Evolutionary conservation across 352 stramenopile genomes (phyloP).

Genomic region (Globisporangium megalacanthum): DNA sequence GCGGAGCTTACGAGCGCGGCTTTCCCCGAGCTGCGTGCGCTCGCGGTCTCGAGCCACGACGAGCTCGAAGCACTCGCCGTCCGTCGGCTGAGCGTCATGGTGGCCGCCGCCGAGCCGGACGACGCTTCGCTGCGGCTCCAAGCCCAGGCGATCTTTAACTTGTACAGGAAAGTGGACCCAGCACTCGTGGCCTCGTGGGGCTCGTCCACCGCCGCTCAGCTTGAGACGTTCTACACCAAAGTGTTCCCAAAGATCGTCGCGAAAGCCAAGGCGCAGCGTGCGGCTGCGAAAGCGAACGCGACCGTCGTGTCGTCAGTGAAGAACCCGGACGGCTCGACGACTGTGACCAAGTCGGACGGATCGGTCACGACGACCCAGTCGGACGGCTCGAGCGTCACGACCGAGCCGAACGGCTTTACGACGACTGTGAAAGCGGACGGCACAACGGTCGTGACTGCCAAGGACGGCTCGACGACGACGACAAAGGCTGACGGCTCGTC

Average conservation of each 20-base stretch:
- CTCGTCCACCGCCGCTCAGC: constrained; percentile 31
- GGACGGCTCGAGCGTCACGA: constrained; percentile 9
- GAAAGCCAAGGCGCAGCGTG: constrained; percentile 19
- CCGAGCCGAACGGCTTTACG: constrained; percentile 6
- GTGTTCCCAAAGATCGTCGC: constrained; percentile 52
- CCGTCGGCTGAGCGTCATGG: constrained; percentile 33
- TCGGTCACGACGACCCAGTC: constrained; percentile 12
- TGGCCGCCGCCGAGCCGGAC: constrained; percentile 12
- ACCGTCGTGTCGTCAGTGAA: constrained; percentile 15
- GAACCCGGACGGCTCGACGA: constrained; percentile 16
- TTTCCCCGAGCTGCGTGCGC: constrained; percentile 14
- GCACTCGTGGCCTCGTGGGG: constrained; percentile 36
- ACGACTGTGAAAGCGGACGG: constrained; percentile 9
- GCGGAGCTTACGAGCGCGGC: constrained; percentile 6
- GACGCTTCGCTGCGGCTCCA: constrained; percentile 29
- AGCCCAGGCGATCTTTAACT: constrained; percentile 48
- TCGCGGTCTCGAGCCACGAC: constrained; percentile 19
- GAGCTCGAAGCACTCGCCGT: constrained; percentile 37
- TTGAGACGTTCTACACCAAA: constrained; percentile 57
- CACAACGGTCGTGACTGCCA: constrained; percentile 3
- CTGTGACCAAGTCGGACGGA: constrained; percentile 10
- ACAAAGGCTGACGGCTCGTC: constrained; percentile 1
- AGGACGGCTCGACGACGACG: not conserved
- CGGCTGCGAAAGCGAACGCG: constrained; percentile 3
- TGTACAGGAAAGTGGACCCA: constrained; percentile 57